These are phyloP conservation scores for Aspergillus pseudonomiae DNA, from an alignment of 2,329 filamentous ascomycete genomes.

Conservation along the genomic window DNA sequence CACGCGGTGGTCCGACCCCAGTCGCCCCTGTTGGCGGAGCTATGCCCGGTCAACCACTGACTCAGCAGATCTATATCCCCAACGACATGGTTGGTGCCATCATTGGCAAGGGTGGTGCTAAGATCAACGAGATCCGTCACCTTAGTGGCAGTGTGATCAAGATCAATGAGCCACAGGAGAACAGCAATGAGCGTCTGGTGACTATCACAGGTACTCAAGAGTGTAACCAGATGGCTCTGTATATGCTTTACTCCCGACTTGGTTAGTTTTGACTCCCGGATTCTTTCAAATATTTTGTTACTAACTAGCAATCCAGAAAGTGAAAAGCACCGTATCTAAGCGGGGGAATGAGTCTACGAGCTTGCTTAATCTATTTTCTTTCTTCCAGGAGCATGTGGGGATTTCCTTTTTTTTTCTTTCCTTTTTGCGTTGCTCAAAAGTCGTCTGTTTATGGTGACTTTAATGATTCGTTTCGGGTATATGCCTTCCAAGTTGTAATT, in stretches of 20 bases:
- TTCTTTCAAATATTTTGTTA: background rate
- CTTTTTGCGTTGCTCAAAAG: conserved; percentile 13
- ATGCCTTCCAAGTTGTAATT: conserved; percentile 33
- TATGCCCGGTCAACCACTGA: conserved; percentile 81
- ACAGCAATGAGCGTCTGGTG: conserved; percentile 95
- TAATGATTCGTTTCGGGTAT: conserved; percentile 22
- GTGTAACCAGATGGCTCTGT: conserved; percentile 99
- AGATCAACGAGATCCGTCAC: conserved; percentile 99
- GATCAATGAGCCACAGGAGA: conserved; percentile 99
- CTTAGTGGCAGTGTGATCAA: conserved; percentile 98
- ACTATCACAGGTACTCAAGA: conserved; percentile 97
- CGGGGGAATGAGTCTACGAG: conserved; percentile 11
- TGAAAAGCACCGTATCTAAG: conserved; percentile 72
- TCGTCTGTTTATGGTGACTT: conserved; percentile 21
- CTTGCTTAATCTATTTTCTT: conserved; percentile 14
- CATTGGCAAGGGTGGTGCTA: conserved; percentile 96
- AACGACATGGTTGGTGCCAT: conserved; percentile 99
- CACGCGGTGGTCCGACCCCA: conserved; percentile 70
- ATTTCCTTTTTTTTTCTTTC: conserved; percentile 20
- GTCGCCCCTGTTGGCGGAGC: conserved; percentile 68
- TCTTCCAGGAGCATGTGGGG: conserved; percentile 27
- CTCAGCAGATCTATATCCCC: conserved; percentile 98
- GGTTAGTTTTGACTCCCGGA: conserved; percentile 57
- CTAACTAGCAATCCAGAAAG: conserved; percentile 58
- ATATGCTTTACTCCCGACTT: conserved; percentile 97